Evolutionary conservation across 768 basidiomycete species (phyloP).

Genomic region (Agaricus subrufescens): DNA sequence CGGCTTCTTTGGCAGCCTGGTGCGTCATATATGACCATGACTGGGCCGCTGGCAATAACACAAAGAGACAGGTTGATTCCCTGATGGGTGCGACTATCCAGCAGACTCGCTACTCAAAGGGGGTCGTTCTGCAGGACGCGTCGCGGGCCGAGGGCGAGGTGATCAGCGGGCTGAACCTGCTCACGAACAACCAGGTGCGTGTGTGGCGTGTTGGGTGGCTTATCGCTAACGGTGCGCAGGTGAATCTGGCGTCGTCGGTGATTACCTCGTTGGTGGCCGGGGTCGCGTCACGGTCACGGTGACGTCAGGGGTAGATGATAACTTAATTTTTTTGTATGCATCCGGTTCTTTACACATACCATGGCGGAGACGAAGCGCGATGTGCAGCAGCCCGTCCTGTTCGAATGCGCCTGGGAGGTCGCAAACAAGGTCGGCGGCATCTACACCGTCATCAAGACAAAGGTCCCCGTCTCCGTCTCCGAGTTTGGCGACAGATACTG

Average conservation of each 20-base stretch:
- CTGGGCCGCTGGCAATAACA: neutral
- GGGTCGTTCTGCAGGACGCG: conserved; percentile 22
- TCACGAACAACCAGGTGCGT: conserved; percentile 80
- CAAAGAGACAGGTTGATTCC: conserved; percentile 64
- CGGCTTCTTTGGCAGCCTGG: conserved; percentile 79
- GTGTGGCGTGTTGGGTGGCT: neutral
- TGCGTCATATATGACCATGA: conserved; percentile 26
- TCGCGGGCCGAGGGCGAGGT: conserved; percentile 20
- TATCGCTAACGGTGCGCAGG: conserved; percentile 17
- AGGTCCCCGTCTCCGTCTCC: conserved; percentile 94
- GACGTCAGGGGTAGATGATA: conserved; percentile 20
- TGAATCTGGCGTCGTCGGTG: conserved; percentile 37
- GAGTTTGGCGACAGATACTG: conserved; percentile 96
- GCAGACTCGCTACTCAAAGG: conserved; percentile 71
- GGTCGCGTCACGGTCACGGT: conserved; percentile 13
- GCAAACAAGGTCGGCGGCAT: conserved; percentile 99
- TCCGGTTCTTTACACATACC: conserved; percentile 14
- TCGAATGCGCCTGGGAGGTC: conserved; percentile 98
- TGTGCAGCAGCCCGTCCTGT: conserved; percentile 76
- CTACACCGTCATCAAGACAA: conserved; percentile 99
- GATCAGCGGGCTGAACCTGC: conserved; percentile 60
- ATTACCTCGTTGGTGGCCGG: conserved; percentile 25
- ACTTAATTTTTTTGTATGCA: conserved; percentile 11
- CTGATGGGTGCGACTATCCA: conserved; percentile 87
- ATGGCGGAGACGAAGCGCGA: conserved; percentile 53